phyloP scores from a whole-genome alignment of 1,284 basidiomycete genomes.

The Marasmius fiardii region DNA sequence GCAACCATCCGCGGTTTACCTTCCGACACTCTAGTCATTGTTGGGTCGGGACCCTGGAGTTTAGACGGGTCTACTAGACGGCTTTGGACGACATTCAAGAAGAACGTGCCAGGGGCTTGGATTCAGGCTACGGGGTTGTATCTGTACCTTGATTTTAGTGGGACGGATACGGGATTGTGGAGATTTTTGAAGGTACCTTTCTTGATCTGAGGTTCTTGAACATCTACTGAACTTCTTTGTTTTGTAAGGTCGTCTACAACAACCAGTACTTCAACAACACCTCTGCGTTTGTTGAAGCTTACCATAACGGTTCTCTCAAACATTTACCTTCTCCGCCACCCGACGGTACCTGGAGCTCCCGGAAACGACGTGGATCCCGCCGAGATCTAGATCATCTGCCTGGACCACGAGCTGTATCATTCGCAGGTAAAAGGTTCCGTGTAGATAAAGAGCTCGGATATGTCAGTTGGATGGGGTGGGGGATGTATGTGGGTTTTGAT shows the following conservation, averaged over 20 bases:
- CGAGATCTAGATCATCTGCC: conserved; percentile 61
- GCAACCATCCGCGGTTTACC: conserved; percentile 32
- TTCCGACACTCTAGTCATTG: conserved; percentile 46
- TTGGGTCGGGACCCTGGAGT: conserved; percentile 46
- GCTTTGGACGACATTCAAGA: conserved; percentile 46
- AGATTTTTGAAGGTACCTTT: conserved; percentile 41
- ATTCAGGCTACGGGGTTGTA: conserved; percentile 55
- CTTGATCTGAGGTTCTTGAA: not conserved
- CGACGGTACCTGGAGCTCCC: conserved; percentile 42
- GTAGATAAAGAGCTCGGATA: conserved; percentile 52
- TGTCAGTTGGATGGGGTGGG: conserved; percentile 66
- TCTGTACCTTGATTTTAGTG: conserved; percentile 55
- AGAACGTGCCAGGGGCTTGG: conserved; percentile 47
- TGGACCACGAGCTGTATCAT: conserved; percentile 56
- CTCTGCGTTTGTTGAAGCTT: conserved; percentile 51
- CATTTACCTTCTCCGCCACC: conserved; percentile 31
- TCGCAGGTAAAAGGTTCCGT: conserved; percentile 55
- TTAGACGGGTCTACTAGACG: conserved; percentile 60
- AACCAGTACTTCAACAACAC: conserved; percentile 47
- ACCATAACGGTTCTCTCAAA: conserved; percentile 48
- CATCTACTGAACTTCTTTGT: not conserved
- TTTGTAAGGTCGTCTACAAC: conserved; percentile 52
- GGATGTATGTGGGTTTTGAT: conserved; percentile 59
- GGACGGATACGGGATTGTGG: conserved; percentile 52
- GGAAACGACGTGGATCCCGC: conserved; percentile 34